Base-by-base conservation (phyloP, 1,284 basidiomycete species). In the Rugosomyces carneus region DNA sequence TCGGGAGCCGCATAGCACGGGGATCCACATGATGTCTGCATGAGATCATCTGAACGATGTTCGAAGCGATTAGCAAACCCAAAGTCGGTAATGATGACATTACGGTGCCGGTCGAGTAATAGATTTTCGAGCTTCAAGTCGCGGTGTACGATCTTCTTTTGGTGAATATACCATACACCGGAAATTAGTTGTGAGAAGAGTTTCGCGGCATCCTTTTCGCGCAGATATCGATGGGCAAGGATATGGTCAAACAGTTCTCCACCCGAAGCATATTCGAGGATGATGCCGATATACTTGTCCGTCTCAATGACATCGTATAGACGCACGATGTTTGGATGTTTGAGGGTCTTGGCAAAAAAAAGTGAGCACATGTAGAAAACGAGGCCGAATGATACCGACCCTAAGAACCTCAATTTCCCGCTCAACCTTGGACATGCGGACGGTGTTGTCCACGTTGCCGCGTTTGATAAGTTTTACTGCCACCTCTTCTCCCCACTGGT, bases 191-290 rank as follows among this genome's bases (percentile, higher is more conserved):
- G 96, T 10, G 93, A 91, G 66, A 99, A 99, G 36, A 99, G 84
- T 62, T 90, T 93, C 57, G 90, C 88, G 1, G 96, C 96, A 60
- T 98, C 94, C 55, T 83, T 84, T 67, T 99, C 96, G 56, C 89
- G 88, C 57, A 99, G 82, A 64, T 96, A 98, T 40, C 94, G 89
- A 68, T 98, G 96, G 19, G 95, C 95, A 40, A 99, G 81, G 64
- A 99, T 99, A 68, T 98, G 93, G 68, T 99, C 96, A 65, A 99
- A 99, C 15, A 99, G 81, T 68, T 99, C 96, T 45, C 96, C 96
- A 43, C 95, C 94, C 1, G 92, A 94, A 32, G 95, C 96, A 63
- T 96, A 99, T 67, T 99, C 96, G 55, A 99, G 81, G 54, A 99
- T 96, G 63, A 99, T 99, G 34, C 96, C 96, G 57, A 99, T 98